Percentiles rank a stretch among this genome's conserved stretches.
These are phyloP conservation scores for Cajanus cajan DNA, from an alignment of 306 rosid genomes.

Conservation along the genomic window DNA sequence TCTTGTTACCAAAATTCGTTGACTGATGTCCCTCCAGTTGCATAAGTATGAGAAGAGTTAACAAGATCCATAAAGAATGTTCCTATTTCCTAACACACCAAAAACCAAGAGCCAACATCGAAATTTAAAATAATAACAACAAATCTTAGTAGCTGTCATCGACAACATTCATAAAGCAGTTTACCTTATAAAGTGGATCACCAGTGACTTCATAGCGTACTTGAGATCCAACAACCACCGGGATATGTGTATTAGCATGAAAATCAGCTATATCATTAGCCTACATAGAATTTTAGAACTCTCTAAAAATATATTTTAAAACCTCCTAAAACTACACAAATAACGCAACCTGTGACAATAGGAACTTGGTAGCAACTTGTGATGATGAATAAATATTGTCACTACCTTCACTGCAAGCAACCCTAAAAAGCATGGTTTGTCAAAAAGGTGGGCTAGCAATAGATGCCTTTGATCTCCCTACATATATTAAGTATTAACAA, in stretches of 20 bases:
- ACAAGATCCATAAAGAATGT: constrained; percentile 71
- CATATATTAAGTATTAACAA: not conserved
- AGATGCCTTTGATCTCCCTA: constrained; percentile 64
- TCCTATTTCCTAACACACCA: constrained; percentile 56
- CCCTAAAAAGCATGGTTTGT: constrained; percentile 82
- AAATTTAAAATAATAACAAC: not conserved
- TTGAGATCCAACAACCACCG: constrained; percentile 76
- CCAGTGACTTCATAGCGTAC: constrained; percentile 75
- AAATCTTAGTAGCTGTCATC: not conserved
- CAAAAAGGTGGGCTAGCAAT: constrained; percentile 72
- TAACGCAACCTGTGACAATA: too few relatives aligned
- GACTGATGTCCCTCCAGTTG: constrained; percentile 91
- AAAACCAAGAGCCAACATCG: not conserved
- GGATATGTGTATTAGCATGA: constrained; percentile 85
- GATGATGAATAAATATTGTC: not conserved
- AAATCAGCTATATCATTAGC: constrained; percentile 69
- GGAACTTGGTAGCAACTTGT: not conserved
- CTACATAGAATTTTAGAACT: constrained; percentile 30
- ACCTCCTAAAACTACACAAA: not conserved
- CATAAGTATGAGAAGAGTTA: constrained; percentile 81
- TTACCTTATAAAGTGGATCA: constrained; percentile 78
- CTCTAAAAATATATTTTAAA: not conserved
- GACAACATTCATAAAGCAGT: not conserved
- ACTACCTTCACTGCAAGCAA: constrained; percentile 69
- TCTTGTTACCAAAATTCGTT: constrained; percentile 66